A percentile compares a stretch with the other conserved stretches of the same genome.
Evolutionary conservation across 805 yeast genomes (phyloP).

Genomic region (Candida sithepensis): DNA sequence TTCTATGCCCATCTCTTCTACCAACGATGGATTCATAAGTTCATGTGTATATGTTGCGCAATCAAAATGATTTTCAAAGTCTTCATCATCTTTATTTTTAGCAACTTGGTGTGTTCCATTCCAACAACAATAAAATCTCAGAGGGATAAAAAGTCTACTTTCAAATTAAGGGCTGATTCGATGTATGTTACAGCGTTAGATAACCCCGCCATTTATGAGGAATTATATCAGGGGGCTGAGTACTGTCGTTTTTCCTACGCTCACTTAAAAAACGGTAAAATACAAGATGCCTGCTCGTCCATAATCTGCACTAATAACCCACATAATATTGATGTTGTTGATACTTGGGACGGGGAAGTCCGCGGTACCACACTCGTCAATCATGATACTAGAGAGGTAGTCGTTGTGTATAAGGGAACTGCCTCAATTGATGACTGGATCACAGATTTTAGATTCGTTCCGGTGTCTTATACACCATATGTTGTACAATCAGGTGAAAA

Average conservation of each 20-base stretch:
- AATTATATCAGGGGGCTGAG: constrained; percentile 30
- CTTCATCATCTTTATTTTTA: too few species aligned
- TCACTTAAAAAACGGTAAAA: constrained; percentile 19
- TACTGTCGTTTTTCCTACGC: constrained; percentile 33
- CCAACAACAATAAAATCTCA: too few species aligned
- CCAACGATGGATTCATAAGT: too few species aligned
- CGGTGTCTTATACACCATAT: constrained; percentile 44
- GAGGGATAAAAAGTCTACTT: too few species aligned
- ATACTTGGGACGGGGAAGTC: constrained; percentile 44
- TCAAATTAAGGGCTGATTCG: background rate
- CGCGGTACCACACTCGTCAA: constrained; percentile 55
- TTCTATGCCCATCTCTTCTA: too few species aligned
- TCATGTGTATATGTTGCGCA: too few species aligned
- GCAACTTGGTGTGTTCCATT: too few species aligned
- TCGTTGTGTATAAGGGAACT: constrained; percentile 62
- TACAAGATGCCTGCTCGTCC: constrained; percentile 17
- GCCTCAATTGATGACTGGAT: constrained; percentile 58
- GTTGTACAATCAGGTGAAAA: constrained; percentile 16
- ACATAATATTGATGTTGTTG: constrained; percentile 33
- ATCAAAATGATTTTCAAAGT: too few species aligned
- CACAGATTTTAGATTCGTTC: constrained; percentile 49
- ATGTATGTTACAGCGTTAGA: background rate
- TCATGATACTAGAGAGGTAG: constrained; percentile 37
- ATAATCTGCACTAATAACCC: constrained; percentile 25
- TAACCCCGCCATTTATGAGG: constrained; percentile 21